Percentiles rank a stretch among this genome's conserved stretches.
These are phyloP conservation scores for Starmera quercuum DNA, from an alignment of 805 yeast genomes.

Conservation along the genomic window DNA sequence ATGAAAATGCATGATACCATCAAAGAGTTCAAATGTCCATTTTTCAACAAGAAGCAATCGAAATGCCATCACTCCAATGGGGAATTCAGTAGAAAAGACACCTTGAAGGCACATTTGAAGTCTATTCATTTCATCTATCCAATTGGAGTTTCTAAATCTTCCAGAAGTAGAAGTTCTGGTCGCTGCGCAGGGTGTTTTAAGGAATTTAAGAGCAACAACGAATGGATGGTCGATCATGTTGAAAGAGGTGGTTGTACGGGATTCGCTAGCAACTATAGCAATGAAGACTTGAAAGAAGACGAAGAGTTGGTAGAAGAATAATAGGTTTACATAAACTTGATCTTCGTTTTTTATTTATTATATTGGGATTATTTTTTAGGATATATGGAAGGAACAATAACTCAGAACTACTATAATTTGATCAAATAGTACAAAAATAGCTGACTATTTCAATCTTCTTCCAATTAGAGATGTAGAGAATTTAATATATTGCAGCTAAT, in stretches of 20 bases:
- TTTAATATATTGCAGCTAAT: too few relatives aligned
- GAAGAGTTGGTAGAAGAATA: too few relatives aligned
- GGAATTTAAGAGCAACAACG: slow-evolving; percentile 51
- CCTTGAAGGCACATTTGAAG: slow-evolving; percentile 70
- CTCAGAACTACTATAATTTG: too few relatives aligned
- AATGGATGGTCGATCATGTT: slow-evolving; percentile 60
- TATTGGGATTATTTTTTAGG: too few relatives aligned
- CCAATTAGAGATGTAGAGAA: too few relatives aligned
- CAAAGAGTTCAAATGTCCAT: slow-evolving; percentile 79
- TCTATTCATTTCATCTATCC: slow-evolving; percentile 76
- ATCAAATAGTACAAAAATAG: too few relatives aligned
- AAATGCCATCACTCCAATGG: slow-evolving; percentile 61
- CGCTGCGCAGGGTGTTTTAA: slow-evolving; percentile 61
- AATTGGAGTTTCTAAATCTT: slow-evolving; percentile 57
- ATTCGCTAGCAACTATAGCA: too few relatives aligned
- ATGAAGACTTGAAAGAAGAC: not conserved
- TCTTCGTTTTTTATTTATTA: not conserved
- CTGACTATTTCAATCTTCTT: too few relatives aligned
- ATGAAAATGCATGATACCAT: slow-evolving; percentile 69
- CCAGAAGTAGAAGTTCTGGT: slow-evolving; percentile 52
- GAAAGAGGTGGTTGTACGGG: slow-evolving; percentile 47
- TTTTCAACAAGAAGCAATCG: slow-evolving; percentile 33
- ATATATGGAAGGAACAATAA: too few relatives aligned
- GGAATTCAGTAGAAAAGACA: slow-evolving; percentile 70
- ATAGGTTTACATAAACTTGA: too few relatives aligned